Base-by-base conservation (phyloP, 495 filamentous ascomycete species). In the Penicillium fimorum region DNA sequence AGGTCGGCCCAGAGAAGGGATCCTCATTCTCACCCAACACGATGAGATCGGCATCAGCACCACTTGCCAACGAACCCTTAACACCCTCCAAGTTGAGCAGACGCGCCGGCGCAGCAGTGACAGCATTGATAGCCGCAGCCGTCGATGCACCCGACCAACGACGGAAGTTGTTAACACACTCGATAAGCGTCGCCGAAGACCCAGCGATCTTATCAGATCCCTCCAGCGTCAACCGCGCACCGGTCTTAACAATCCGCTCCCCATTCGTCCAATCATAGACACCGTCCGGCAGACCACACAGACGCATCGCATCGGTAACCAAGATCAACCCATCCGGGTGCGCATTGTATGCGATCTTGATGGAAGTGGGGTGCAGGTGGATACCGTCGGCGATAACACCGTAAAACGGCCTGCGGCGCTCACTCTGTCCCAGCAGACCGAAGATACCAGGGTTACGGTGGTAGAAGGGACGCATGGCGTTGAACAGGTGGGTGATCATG, bases 401-500 rank as follows among this genome's bases (percentile, higher is more conserved):
- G 63, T 81, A 87, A 60, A 72, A 88, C 0, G 84, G 84, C 3
- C 73, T 67, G 4, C 68, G 70, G 35, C 66, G 69, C 58, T 75
- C 73, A 44, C 59, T 73, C 44, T 80, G 76, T 6, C 83, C 73
- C 52, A 96, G 71, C 0, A 92, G 77, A 20, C 91, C 90, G 65
- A 93, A 92, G 60, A 93, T 82, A 41, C 90, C 90, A 0, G 90
- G 90, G 67, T 92, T 87, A 37, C 90, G 86, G 76, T 93, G 90
- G 67, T 91, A 88, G 8, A 93, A 83, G 15, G 88, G 88, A 5
- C 84, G 81, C 90, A 95, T 95, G 15, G 90, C 91, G 65, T 96
- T 95, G 79, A 94, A 96, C 2, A 95, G 78, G 64, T 96, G 91
- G 1, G 91, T 96, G 33, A 95, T 83, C 88, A 91, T 92, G 29